These are phyloP conservation scores for Nakazawaea pomicola DNA, from an alignment of 805 yeast genomes.

Conservation along the genomic window DNA sequence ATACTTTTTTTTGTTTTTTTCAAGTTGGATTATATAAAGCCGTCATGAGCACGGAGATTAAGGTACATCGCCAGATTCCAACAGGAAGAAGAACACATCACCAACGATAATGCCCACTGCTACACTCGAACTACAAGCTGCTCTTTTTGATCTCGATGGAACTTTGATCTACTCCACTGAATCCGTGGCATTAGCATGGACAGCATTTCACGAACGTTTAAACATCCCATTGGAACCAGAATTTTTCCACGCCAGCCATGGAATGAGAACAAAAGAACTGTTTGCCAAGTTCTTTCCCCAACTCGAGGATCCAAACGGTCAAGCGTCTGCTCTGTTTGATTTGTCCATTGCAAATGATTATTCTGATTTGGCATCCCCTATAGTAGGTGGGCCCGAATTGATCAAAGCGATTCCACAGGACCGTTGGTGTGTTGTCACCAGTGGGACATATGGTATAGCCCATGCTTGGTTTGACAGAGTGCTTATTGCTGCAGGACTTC, in stretches of 20 bases:
- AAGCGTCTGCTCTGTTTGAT: slow-evolving; percentile 50
- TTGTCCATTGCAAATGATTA: slow-evolving; percentile 64
- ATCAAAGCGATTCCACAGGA: slow-evolving; percentile 50
- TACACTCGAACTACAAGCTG: slow-evolving; percentile 13
- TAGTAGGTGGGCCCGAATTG: slow-evolving; percentile 69
- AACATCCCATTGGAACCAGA: slow-evolving; percentile 65
- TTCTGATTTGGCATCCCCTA: slow-evolving; percentile 68
- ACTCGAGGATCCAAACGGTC: slow-evolving; percentile 60
- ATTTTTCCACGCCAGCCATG: slow-evolving; percentile 72
- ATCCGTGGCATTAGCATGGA: slow-evolving; percentile 81
- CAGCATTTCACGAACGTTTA: slow-evolving; percentile 59
- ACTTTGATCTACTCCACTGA: slow-evolving; percentile 79
- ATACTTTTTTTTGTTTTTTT: not conserved
- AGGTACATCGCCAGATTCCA: not conserved
- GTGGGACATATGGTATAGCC: slow-evolving; percentile 75
- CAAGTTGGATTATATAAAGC: not conserved
- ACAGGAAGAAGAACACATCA: not conserved
- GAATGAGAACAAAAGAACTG: slow-evolving; percentile 78
- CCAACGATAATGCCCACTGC: slow-evolving; percentile 11
- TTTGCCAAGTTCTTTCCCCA: slow-evolving; percentile 70
- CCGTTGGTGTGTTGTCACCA: slow-evolving; percentile 85
- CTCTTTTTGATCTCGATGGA: slow-evolving; percentile 80
- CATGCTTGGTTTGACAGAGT: slow-evolving; percentile 68
- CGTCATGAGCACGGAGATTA: too few species aligned
- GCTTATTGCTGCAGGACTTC: slow-evolving; percentile 38